These are phyloP conservation scores for Suhomyces prunicola DNA, from an alignment of 805 yeast species.

Conservation along the genomic window DNA sequence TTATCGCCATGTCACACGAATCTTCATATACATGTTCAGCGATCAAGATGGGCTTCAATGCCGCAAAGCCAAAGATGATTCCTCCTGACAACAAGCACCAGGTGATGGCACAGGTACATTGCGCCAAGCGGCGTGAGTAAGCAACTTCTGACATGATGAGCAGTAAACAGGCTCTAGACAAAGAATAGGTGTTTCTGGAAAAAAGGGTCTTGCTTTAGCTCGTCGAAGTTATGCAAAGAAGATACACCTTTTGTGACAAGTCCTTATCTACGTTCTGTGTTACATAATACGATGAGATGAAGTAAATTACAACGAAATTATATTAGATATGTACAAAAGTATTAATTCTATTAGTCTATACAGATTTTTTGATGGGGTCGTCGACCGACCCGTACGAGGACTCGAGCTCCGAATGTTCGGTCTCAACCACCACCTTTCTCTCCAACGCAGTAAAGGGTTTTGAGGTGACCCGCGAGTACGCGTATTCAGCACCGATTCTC, in stretches of 20 bases:
- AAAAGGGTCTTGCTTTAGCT: background rate
- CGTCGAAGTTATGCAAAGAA: background rate
- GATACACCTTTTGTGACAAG: background rate
- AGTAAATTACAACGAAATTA: background rate
- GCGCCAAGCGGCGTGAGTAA: conserved; percentile 22
- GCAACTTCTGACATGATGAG: conserved; percentile 9
- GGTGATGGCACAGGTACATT: conserved; percentile 56
- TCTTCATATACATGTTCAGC: conserved; percentile 73
- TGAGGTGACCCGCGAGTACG: conserved; percentile 33
- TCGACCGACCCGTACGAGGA: conserved; percentile 17
- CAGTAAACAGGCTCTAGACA: no score
- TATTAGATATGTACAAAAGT: no score
- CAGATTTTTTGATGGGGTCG: conserved; percentile 9
- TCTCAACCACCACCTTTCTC: conserved; percentile 23
- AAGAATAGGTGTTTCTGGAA: background rate
- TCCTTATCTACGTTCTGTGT: background rate
- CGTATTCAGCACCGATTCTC: conserved; percentile 38
- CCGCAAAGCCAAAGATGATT: conserved; percentile 93
- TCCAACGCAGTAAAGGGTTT: conserved; percentile 46
- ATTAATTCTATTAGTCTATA: background rate
- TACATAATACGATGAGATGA: background rate
- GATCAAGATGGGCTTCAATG: conserved; percentile 79
- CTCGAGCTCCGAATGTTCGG: conserved; percentile 9
- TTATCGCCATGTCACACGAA: conserved; percentile 43
- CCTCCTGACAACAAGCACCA: conserved; percentile 96